A percentile compares a stretch with the other conserved stretches of the same genome.
Evolutionary conservation across 2,329 filamentous ascomycete species (phyloP).

Genomic region (Dothideomycetes sp.): DNA sequence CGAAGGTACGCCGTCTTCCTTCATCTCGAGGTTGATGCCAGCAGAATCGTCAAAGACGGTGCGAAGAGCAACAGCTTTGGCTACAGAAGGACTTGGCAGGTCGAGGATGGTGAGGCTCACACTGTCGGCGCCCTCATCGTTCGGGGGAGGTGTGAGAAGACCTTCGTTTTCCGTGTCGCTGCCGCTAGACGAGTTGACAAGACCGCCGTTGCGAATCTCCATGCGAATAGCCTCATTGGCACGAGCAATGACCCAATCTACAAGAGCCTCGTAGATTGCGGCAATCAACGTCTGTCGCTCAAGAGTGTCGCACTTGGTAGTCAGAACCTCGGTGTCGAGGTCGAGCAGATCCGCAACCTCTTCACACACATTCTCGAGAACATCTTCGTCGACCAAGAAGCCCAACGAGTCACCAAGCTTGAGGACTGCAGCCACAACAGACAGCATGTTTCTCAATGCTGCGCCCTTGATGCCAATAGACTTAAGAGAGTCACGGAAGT

Average conservation of each 20-base stretch:
- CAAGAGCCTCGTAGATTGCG: constrained; percentile 83
- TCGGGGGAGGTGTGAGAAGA: constrained; percentile 56
- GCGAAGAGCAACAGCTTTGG: constrained; percentile 80
- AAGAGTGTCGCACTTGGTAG: constrained; percentile 69
- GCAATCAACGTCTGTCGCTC: constrained; percentile 76
- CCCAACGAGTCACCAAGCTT: constrained; percentile 88
- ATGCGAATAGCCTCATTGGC: constrained; percentile 76
- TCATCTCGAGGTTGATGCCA: constrained; percentile 96
- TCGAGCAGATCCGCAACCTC: constrained; percentile 82
- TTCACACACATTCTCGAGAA: constrained; percentile 76
- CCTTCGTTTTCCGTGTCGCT: constrained; percentile 38
- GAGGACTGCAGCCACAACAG: constrained; percentile 72
- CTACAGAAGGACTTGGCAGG: constrained; percentile 67
- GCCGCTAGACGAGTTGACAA: constrained; percentile 59
- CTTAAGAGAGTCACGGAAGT: constrained; percentile 79
- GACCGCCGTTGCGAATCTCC: constrained; percentile 60
- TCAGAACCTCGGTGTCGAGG: constrained; percentile 73
- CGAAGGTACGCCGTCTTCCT: constrained; percentile 81
- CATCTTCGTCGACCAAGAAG: constrained; percentile 74
- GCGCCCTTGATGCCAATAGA: constrained; percentile 89
- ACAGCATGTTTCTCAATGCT: constrained; percentile 72
- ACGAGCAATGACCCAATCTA: constrained; percentile 87
- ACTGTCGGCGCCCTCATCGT: constrained; percentile 68
- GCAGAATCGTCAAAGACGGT: constrained; percentile 86
- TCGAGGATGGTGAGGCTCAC: constrained; percentile 86